Percentiles rank a stretch among this genome's conserved stretches.
Evolutionary conservation across 768 basidiomycete species (phyloP).

Genomic region (Lactifluus pinguis): DNA sequence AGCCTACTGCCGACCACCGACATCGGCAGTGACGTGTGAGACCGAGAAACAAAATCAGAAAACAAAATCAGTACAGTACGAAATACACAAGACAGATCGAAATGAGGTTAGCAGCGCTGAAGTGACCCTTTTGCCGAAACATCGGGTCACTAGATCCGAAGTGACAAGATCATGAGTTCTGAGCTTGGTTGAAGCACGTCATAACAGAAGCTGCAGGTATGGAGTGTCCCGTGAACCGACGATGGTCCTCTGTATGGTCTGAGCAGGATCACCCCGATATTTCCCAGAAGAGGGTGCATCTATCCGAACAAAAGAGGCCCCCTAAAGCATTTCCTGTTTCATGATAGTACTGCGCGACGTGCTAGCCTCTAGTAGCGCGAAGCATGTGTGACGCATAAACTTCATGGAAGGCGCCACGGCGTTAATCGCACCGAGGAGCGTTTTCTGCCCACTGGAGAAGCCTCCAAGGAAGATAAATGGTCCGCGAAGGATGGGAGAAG

Average conservation of each 20-base stretch:
- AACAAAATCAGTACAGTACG: too few species aligned
- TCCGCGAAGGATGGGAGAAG: neutral
- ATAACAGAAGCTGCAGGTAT: slow-evolving; percentile 6
- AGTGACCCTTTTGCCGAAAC: neutral
- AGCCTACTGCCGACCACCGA: neutral
- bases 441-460: neutral
- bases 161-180: neutral
- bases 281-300: neutral
- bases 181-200: slow-evolving; percentile 5
- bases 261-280: neutral
- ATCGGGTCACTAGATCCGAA: neutral
- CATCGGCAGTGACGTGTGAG: neutral
- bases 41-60: neutral
- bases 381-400: neutral
- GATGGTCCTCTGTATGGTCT: neutral
- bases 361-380: neutral
- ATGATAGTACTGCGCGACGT: neutral
- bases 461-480: neutral
- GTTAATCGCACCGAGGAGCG: neutral
- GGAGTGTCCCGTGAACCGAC: neutral
- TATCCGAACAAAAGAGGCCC: neutral
- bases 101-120: neutral
- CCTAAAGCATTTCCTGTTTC: neutral
- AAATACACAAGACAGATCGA: neutral
- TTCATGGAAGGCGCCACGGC: neutral